These are phyloP conservation scores for Puccinia coronata DNA, from an alignment of 1,284 basidiomycete species.

Conservation along the genomic window DNA sequence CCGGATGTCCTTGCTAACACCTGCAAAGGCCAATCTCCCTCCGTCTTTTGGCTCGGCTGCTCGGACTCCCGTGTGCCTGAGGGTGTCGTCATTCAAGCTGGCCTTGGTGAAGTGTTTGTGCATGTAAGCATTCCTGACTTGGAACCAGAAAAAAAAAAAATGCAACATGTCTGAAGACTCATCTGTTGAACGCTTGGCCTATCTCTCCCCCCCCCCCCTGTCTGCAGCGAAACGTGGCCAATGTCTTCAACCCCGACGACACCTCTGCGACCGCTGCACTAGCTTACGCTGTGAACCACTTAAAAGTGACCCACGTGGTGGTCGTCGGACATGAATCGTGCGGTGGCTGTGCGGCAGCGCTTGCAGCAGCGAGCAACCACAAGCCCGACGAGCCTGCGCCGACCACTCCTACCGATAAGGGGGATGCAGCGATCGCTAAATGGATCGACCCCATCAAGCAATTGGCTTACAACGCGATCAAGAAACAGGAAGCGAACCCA, in stretches of 20 bases:
- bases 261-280: conserved; percentile 41
- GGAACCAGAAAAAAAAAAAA: not conserved
- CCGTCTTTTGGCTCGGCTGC: conserved; percentile 75
- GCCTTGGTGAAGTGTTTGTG: conserved; percentile 41
- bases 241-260: conserved; percentile 40
- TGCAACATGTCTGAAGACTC: not conserved
- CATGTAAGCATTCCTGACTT: conserved; percentile 24
- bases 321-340: conserved; percentile 46
- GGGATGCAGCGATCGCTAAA: conserved; percentile 48
- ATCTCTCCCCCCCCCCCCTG: not conserved
- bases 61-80: conserved; percentile 71
- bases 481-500: conserved; percentile 16
- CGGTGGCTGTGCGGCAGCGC: conserved; percentile 43
- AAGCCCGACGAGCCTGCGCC: conserved; percentile 7
- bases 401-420: not conserved
- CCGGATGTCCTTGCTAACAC: conserved; percentile 68
- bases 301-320: conserved; percentile 39
- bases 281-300: conserved; percentile 35
- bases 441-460: conserved; percentile 52
- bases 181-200: too few species aligned
- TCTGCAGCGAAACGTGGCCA: conserved; percentile 38
- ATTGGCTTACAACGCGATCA: conserved; percentile 49
- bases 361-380: conserved; percentile 12
- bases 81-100: conserved; percentile 43
- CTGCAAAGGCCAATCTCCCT: conserved; percentile 71